These are phyloP conservation scores for Aspergillus sclerotiicarbonarius DNA, from an alignment of 495 filamentous ascomycete species.

Conservation along the genomic window DNA sequence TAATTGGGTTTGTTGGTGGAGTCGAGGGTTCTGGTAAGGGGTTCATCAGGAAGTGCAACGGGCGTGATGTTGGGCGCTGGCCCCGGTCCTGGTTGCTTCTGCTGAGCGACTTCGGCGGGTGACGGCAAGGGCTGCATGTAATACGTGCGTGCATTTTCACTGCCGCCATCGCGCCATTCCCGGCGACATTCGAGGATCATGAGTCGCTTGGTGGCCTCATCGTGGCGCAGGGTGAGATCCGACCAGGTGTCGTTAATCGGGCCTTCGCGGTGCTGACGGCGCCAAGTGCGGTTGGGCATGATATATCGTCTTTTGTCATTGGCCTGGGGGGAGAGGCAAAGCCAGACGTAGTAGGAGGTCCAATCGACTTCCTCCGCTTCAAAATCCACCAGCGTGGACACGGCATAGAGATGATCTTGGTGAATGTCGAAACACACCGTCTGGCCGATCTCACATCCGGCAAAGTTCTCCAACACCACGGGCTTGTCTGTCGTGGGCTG, in stretches of 20 bases:
- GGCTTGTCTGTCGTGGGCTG: constrained; percentile 26
- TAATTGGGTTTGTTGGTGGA: constrained; percentile 37
- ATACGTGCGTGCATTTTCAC: constrained; percentile 63
- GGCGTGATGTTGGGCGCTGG: constrained; percentile 8
- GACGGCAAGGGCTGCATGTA: constrained; percentile 62
- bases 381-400: constrained; percentile 65
- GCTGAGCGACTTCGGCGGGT: constrained; percentile 26
- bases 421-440: constrained; percentile 72
- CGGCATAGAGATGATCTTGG: constrained; percentile 65
- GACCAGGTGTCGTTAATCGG: constrained; percentile 78
- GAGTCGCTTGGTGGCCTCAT: constrained; percentile 59
- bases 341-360: constrained; percentile 69
- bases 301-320: constrained; percentile 25
- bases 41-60: constrained; percentile 26
- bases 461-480: constrained; percentile 51
- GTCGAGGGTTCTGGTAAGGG: constrained; percentile 30
- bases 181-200: constrained; percentile 68
- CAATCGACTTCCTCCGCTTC: constrained; percentile 66
- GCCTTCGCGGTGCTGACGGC: constrained; percentile 68
- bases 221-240: constrained; percentile 59
- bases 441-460: constrained; percentile 63
- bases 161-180: constrained; percentile 63
- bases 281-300: constrained; percentile 51
- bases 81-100: constrained; percentile 9
- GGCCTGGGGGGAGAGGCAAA: constrained; percentile 52